Base-by-base conservation (phyloP, 176 grass and related monocot species). In the Tuctoria greenei region DNA sequence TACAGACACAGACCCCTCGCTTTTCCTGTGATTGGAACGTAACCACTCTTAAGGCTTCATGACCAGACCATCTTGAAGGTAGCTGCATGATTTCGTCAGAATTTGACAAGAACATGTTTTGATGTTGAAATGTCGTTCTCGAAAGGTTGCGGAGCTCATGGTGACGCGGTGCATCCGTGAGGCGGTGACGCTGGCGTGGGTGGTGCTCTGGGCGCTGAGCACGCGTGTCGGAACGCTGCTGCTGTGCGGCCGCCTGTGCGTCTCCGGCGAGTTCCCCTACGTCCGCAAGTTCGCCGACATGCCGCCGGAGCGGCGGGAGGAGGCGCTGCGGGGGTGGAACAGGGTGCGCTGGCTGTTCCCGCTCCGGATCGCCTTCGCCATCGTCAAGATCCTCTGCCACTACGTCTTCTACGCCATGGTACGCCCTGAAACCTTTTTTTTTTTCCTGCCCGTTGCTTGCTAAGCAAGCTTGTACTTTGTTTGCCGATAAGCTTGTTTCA, bases 281-380 rank as follows among this genome's bases (percentile, higher is more conserved):
- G 61, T 85, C 44, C 43, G 49, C 67, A 88, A 72, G 72, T 97
- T 97, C 80, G 85, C 88, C 35, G 86, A 88, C 59, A 86, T 97
- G 88, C 73, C 90, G 1, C 59, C 80, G 61, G 71, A 89, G 73
- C 80, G 55, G 55, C 87, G 88, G 40, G 93, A 97, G 77, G 56
- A 59, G 28, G 61, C 47, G 44, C 72, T 97, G 20, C 41, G 35
- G 69, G 74, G 54, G 12, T 97, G 93, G 93, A 93, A 64, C 70
- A 70, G 17, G 26, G 49, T 57, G 15, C 84, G 68, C 14, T 75
- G 81, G 58, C 59, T 93, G 17, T 76, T 79, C 46, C 85, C 70
- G 12, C 64, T 97, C 58, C 89, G 64, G 69, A 66, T 93, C 42
- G 27, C 83, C 36, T 93, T 93, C 70, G 39, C 67, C 13, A 4